These are phyloP conservation scores for Eucalyptus marginata DNA, from an alignment of 345 rosid genomes.

Conservation along the genomic window DNA sequence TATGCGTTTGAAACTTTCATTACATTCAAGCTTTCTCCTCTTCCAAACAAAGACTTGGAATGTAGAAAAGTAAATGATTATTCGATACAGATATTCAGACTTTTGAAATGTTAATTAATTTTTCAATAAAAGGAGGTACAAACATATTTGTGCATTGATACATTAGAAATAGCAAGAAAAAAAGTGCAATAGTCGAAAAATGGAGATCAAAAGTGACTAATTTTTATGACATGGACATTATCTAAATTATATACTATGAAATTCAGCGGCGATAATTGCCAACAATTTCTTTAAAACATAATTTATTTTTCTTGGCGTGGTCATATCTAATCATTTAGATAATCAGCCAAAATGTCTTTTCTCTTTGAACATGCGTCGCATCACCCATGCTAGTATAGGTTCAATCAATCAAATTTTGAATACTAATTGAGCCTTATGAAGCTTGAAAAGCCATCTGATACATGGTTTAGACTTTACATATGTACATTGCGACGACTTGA, in stretches of 20 bases:
- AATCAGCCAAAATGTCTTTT: neutral
- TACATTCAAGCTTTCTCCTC: neutral
- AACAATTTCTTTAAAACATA: neutral
- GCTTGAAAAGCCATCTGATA: neutral
- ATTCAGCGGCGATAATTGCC: neutral
- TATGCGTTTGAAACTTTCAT: neutral
- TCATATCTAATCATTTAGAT: neutral
- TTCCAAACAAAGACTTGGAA: neutral
- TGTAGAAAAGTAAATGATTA: neutral
- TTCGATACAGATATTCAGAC: fast-evolving
- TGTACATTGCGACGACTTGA: neutral
- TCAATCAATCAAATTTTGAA: neutral
- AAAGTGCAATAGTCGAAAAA: neutral
- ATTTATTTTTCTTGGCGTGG: neutral
- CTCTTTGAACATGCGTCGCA: neutral
- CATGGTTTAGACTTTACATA: neutral
- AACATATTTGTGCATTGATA: neutral
- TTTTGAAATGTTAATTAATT: neutral
- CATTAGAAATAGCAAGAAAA: neutral
- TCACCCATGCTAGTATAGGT: neutral
- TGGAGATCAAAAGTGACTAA: neutral
- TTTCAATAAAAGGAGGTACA: neutral
- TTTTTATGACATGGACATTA: neutral
- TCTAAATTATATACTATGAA: neutral
- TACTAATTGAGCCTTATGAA: neutral